Conservation (phyloP, 1,284 basidiomycete genomes). For the Malassezia restricta region DNA sequence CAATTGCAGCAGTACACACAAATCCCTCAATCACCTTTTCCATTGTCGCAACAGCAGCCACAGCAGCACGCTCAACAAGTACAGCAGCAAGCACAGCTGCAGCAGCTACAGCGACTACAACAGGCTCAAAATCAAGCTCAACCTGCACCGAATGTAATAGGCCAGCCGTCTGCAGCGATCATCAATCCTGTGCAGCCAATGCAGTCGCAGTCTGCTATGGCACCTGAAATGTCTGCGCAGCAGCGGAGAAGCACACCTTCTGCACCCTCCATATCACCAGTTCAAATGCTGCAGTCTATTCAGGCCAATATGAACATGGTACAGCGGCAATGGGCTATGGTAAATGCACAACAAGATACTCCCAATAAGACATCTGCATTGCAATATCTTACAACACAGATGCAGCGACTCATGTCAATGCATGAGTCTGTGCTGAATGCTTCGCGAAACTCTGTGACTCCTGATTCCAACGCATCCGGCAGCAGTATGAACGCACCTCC, state of each 20-base stretch:
- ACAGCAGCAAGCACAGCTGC: too few species aligned
- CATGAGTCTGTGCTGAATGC: slow-evolving; percentile 20
- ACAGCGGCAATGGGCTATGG: slow-evolving; percentile 35
- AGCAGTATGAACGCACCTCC: neutral
- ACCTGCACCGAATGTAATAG: neutral
- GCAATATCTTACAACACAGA: slow-evolving; percentile 28
- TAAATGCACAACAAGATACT: slow-evolving; percentile 29
- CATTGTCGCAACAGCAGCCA: neutral
- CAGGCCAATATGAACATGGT: slow-evolving; percentile 25
- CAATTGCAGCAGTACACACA: neutral
- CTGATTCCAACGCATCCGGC: neutral
- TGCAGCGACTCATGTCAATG: slow-evolving; percentile 29
- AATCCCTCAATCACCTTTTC: neutral
- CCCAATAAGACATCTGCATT: slow-evolving; percentile 29
- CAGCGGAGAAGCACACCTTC: neutral
- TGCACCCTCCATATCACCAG: neutral
- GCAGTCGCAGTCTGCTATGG: neutral
- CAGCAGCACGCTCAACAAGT: neutral
- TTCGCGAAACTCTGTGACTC: slow-evolving; percentile 9
- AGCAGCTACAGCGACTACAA: neutral
- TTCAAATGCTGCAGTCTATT: slow-evolving; percentile 11
- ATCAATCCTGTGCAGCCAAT: too few species aligned
- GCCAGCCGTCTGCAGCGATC: neutral
- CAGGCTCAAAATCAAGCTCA: neutral
- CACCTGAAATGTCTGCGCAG: neutral